A percentile compares a stretch with the other conserved stretches of the same genome.
Conservation (phyloP, 768 basidiomycete genomes). For the Lactifluus volemus region DNA sequence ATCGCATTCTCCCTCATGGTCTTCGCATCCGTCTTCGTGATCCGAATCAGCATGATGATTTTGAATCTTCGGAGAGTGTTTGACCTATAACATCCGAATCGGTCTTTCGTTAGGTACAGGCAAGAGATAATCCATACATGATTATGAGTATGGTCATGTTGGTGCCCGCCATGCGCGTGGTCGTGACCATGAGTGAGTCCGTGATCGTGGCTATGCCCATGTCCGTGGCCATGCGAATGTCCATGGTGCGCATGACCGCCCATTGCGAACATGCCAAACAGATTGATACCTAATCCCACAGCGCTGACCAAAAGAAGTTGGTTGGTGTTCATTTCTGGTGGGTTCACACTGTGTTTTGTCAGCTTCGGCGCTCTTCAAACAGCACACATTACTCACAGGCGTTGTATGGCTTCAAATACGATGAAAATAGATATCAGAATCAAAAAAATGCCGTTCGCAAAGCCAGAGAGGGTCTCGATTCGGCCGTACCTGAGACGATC, state of each 20-base stretch:
- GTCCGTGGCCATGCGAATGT: slow-evolving; percentile 38
- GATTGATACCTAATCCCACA: slow-evolving; percentile 84
- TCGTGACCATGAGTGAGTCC: slow-evolving; percentile 19
- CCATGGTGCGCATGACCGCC: slow-evolving; percentile 88
- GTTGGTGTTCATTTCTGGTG: slow-evolving; percentile 96
- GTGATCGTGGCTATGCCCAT: slow-evolving; percentile 26
- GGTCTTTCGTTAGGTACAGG: neutral
- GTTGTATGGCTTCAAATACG: slow-evolving; percentile 93
- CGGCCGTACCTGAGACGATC: slow-evolving; percentile 69
- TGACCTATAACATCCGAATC: slow-evolving; percentile 3
- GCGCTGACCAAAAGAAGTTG: slow-evolving; percentile 86
- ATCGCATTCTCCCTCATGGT: slow-evolving; percentile 19
- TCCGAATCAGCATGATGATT: slow-evolving; percentile 3
- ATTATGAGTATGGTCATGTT: slow-evolving; percentile 9
- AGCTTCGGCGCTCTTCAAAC: neutral
- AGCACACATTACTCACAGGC: slow-evolving; percentile 47
- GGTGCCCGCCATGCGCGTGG: slow-evolving; percentile 23
- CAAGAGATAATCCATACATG: neutral
- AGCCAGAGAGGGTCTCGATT: slow-evolving; percentile 95
- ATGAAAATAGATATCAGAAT: slow-evolving; percentile 96
- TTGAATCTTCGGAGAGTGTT: slow-evolving; percentile 5
- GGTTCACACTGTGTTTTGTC: slow-evolving; percentile 53
- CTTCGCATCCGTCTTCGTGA: slow-evolving; percentile 19
- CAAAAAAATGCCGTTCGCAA: slow-evolving; percentile 93
- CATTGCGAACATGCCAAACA: slow-evolving; percentile 99